Base-by-base conservation (phyloP, 805 yeast species). In the Priceomyces carsonii region DNA sequence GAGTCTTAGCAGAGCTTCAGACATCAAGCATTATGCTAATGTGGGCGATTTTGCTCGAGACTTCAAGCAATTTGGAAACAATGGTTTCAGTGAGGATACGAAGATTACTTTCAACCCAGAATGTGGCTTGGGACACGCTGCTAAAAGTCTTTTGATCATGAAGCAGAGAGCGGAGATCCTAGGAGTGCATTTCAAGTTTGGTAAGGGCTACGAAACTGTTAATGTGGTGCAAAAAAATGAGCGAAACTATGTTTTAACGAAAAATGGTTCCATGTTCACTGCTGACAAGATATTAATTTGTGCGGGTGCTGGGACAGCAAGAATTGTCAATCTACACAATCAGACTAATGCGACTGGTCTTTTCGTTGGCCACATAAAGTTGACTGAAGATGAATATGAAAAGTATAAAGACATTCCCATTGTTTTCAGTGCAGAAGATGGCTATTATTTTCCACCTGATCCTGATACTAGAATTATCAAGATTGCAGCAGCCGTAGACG, bases 391-490 rank as follows among this genome's bases (percentile, higher is more conserved):
- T 19, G 74, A 71, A 39, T 66, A 45, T 38, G 49, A 49, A 16
- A 51, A 48, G 19, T 68, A 54, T 36, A 59, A 59, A 40, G 40
- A 50, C 29, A 55, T 70, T 12, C 77, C 76, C 1, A 55, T 70
- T 7, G 62, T 71, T 18, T 69, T 69, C 48, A 60, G 68, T 39
- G 51, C 71, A 1, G 68, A 63, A 25, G 32, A 45, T 33, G 76
- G 76, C 0, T 71, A 69, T 37, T 68, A 65, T 47, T 71, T 71
- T 52, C 73, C 75, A 4, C 76, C 77, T 8, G 75, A 70, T 42
- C 44, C 51, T 5, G 55, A 53, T 1, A 54, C 63, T 1, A 59
- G 50, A 19, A 38, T 42, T 10, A 29, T 63, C 45, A 71, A 71
- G 41, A 48, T 71, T 19, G 70, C 66, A 1, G 40, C 61, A 20